Conservation (phyloP, 208 protist genomes). For the Phytomonas francai region DNA sequence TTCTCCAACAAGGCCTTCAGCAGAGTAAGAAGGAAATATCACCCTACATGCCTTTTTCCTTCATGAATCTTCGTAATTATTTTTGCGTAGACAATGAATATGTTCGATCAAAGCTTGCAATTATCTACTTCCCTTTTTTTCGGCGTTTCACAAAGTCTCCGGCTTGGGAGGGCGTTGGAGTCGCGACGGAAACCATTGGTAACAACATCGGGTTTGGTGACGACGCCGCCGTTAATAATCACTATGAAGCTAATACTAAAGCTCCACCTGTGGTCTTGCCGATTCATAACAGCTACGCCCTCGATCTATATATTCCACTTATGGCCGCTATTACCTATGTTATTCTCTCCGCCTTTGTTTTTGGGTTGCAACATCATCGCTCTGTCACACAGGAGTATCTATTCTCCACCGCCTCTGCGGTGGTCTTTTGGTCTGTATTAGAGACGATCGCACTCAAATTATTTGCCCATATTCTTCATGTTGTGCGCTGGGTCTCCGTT, state of each 20-base stretch:
- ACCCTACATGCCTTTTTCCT: conserved; percentile 45
- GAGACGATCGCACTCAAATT: conserved; percentile 48
- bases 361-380: conserved; percentile 26
- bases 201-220: background rate
- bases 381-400: conserved; percentile 50
- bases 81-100: conserved; percentile 78
- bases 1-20: conserved; percentile 54
- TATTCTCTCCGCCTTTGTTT: conserved; percentile 52
- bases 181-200: conserved; percentile 5
- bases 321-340: conserved; percentile 80
- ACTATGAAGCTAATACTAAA: conserved; percentile 3
- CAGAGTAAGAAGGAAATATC: conserved; percentile 42
- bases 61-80: conserved; percentile 40
- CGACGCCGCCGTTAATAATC: conserved; percentile 10
- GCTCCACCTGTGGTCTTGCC: conserved; percentile 21
- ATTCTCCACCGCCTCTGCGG: conserved; percentile 32
- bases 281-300: conserved; percentile 40
- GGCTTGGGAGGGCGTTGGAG: conserved; percentile 10
- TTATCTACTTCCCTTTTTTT: conserved; percentile 72
- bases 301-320: conserved; percentile 80
- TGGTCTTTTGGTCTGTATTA: conserved; percentile 41
- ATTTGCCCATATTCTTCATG: conserved; percentile 30
- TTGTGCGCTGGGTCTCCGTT: conserved; percentile 25
- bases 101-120: conserved; percentile 58
- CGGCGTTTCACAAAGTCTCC: conserved; percentile 11